Evolutionary conservation across 148 eudicot species (phyloP), one percentile per base, ranked within the genome.

Genomic region (Diospyros lotus): DNA sequence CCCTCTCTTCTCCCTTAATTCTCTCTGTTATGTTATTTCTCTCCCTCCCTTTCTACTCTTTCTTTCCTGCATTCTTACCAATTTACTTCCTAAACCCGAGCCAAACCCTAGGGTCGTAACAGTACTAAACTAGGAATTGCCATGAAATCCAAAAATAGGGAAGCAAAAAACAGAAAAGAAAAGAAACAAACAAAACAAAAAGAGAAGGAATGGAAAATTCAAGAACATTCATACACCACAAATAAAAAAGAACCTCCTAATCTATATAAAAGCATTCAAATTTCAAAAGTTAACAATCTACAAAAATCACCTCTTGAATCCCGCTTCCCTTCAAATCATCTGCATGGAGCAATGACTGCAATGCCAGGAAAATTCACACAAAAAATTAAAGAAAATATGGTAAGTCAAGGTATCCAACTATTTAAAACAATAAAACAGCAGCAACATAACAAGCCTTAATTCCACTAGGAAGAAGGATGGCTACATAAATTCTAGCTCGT

Each of bases 261-360:
- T 64, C 45, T 41, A 64, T 43, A 73, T 15, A 40, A 73, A 67
- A 44, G 54, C 55, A 58, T 50, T 43, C 14, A 42, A 40, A 53
- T 5, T 18, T 48, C 9, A 40, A 3, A 73, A 28, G 28, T 28
- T 28, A 28, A 28, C 28, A 28, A 2, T 45, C 51, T 1, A 45
- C 38, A 9, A 15, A 41, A 77, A 76, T 77, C 85, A 95, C 99
- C 99, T 95, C 99, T 81, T 90, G 80, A 77, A 95, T 95, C 77
- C 80, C 90, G 64, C 83, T 82, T 73, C 91, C 94, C 81, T 89
- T 87, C 75, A 84, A 81, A 80, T 82, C 88, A 82, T 93, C 97
- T 80, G 96, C 94, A 68, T 89, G 89, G 72, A 91, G 84, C 76
- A 95, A 79, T 15, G 94, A 88, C 99, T 95, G 89, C 73, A 73